Percentiles rank a stretch among this genome's conserved stretches.
These are phyloP conservation scores for Coemansia sp. DNA, from an alignment of 192 early-diverging fungal genomes.

Conservation along the genomic window DNA sequence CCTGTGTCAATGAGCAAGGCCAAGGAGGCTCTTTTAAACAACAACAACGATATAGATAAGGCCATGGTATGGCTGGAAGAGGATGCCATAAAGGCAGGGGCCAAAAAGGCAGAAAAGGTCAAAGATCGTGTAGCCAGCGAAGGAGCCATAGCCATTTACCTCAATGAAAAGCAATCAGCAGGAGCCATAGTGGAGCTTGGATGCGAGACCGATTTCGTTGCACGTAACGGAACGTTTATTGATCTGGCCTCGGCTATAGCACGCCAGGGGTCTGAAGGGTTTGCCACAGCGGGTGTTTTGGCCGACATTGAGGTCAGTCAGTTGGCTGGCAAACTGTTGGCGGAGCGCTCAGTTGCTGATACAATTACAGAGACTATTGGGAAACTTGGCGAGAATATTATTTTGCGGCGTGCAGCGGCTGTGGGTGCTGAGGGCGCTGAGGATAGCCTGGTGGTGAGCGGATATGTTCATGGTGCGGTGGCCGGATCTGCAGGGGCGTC, in stretches of 20 bases:
- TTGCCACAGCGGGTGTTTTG: slow-evolving; percentile 5
- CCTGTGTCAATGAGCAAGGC: slow-evolving; percentile 78
- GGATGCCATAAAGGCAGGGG: slow-evolving; percentile 65
- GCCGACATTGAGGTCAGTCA: slow-evolving; percentile 6
- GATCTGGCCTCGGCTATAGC: slow-evolving; percentile 56
- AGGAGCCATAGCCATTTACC: slow-evolving; percentile 62
- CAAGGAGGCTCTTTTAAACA: slow-evolving; percentile 74
- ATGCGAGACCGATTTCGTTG: slow-evolving; percentile 97
- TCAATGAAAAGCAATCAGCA: slow-evolving; percentile 37
- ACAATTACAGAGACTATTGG: slow-evolving; percentile 73
- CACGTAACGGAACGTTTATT: slow-evolving; percentile 74
- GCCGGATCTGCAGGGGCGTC: slow-evolving; percentile 18
- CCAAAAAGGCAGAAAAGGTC: slow-evolving; percentile 80
- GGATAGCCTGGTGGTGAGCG: slow-evolving; percentile 47
- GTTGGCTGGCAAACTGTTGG: not conserved
- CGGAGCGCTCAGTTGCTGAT: slow-evolving; percentile 54
- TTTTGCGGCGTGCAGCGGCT: slow-evolving; percentile 60
- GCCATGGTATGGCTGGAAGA: slow-evolving; percentile 81
- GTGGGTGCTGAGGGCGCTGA: slow-evolving; percentile 19
- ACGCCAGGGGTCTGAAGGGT: slow-evolving; percentile 2
- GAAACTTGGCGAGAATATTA: slow-evolving; percentile 87
- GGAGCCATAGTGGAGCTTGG: slow-evolving; percentile 68
- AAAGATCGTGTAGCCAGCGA: slow-evolving; percentile 71
- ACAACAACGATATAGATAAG: slow-evolving; percentile 65
- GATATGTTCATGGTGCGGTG: slow-evolving; percentile 71